phyloP scores from a whole-genome alignment of 768 basidiomycete genomes.

The Astraeus odoratus region DNA sequence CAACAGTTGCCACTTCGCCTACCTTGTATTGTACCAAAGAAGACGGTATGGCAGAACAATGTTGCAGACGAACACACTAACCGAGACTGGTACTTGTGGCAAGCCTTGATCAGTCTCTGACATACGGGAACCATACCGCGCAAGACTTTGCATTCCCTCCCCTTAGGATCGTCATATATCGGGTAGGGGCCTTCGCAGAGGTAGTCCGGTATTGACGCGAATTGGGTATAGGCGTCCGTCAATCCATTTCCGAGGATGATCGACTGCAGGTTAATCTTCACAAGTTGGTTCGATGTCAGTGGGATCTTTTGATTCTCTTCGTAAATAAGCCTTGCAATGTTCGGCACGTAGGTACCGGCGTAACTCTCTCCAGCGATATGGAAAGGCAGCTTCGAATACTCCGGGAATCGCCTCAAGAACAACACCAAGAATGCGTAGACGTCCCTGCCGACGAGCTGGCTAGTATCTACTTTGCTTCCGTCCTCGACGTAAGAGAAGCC shows the following conservation, averaged over 20 bases:
- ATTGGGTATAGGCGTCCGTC: constrained; percentile 78
- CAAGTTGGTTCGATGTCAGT: constrained; percentile 33
- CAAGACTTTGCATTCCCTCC: constrained; percentile 59
- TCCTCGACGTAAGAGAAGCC: constrained; percentile 84
- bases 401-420: constrained; percentile 68
- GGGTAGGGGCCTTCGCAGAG: constrained; percentile 79
- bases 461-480: constrained; percentile 66
- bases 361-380: constrained; percentile 81
- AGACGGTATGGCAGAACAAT: constrained; percentile 72
- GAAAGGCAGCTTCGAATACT: constrained; percentile 66
- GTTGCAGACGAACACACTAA: constrained; percentile 68
- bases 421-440: constrained; percentile 82
- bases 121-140: constrained; percentile 65
- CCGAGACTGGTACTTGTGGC: constrained; percentile 55
- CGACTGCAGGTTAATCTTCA: constrained; percentile 74
- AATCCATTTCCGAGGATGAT: constrained; percentile 85
- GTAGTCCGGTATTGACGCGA: constrained; percentile 75
- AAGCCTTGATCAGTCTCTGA: constrained; percentile 62
- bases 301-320: constrained; percentile 62
- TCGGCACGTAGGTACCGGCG: constrained; percentile 73
- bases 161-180: constrained; percentile 64
- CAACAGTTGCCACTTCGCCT: constrained; percentile 20
- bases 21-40: constrained; percentile 69
- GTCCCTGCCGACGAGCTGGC: constrained; percentile 83
- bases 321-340: constrained; percentile 80